A percentile compares a stretch with the other conserved stretches of the same genome.
phyloP scores from a whole-genome alignment of 2,329 filamentous ascomycete genomes.

The Ceratocystis eucalypticola region DNA sequence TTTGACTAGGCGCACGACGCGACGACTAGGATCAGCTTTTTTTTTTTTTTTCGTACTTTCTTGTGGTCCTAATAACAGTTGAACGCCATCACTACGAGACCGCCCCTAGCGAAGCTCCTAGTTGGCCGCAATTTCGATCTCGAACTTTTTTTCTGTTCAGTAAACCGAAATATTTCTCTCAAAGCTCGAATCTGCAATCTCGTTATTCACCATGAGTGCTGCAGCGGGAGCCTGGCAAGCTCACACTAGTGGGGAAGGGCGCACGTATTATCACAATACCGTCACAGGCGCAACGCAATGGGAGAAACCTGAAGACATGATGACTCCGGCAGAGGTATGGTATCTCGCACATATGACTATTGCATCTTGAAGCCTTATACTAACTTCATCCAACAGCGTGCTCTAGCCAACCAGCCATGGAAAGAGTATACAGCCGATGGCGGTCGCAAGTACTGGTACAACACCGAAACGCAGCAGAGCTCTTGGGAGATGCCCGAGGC shows the following conservation, averaged over 20 bases:
- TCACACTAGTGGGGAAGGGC: slow-evolving; percentile 65
- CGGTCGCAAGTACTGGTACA: slow-evolving; percentile 90
- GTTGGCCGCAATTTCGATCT: background rate
- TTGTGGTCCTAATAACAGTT: background rate
- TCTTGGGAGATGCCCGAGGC: slow-evolving; percentile 87
- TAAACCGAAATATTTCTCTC: no score
- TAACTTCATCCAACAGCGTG: slow-evolving; percentile 41
- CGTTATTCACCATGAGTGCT: slow-evolving; percentile 11
- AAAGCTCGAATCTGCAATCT: background rate
- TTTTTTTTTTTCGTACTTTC: slow-evolving; percentile 1
- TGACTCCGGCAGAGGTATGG: slow-evolving; percentile 65
- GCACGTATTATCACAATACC: slow-evolving; percentile 82
- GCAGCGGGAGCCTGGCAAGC: slow-evolving; percentile 53
- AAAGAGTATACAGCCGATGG: slow-evolving; percentile 80
- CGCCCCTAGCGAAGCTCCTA: background rate
- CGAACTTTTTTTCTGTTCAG: background rate
- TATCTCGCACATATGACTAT: background rate
- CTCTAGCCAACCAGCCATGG: slow-evolving; percentile 73
- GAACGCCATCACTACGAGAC: background rate
- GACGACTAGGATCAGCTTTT: background rate
- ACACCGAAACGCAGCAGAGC: slow-evolving; percentile 80
- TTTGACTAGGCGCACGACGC: background rate
- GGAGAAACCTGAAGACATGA: slow-evolving; percentile 83
- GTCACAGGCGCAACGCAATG: slow-evolving; percentile 81
- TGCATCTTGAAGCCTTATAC: background rate